Conservation (phyloP, 768 basidiomycete species). For the Neoboletus brunneissimus region DNA sequence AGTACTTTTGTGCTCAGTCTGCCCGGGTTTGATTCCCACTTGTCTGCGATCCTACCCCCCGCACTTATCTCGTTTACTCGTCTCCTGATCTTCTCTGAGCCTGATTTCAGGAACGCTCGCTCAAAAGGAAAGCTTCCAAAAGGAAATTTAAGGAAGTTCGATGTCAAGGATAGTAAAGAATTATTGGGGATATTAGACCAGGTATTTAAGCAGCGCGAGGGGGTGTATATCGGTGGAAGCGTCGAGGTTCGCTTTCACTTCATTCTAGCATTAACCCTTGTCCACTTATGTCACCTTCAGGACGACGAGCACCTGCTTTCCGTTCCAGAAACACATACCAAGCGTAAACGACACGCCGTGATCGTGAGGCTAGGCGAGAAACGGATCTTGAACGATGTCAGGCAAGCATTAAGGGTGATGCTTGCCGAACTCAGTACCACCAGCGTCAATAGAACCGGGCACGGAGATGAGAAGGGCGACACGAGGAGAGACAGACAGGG, state of each 20-base stretch:
- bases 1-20: slow-evolving; percentile 11
- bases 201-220: slow-evolving; percentile 47
- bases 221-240: slow-evolving; percentile 37
- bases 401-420: slow-evolving; percentile 14
- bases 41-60: slow-evolving; percentile 51
- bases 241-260: slow-evolving; percentile 40
- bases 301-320: slow-evolving; percentile 49
- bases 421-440: slow-evolving; percentile 1
- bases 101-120: slow-evolving; percentile 59
- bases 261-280: background rate
- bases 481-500: background rate
- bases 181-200: slow-evolving; percentile 46
- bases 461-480: background rate
- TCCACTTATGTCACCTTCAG: slow-evolving; percentile 26
- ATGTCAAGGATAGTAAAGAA: slow-evolving; percentile 10
- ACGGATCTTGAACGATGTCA: slow-evolving; percentile 46
- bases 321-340: slow-evolving; percentile 24
- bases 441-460: background rate
- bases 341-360: slow-evolving; percentile 58
- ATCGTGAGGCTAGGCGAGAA: slow-evolving; percentile 82
- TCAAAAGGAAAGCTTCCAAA: slow-evolving; percentile 74
- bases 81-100: slow-evolving; percentile 52
- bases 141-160: slow-evolving; percentile 39
- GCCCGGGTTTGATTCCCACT: slow-evolving; percentile 45
- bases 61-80: slow-evolving; percentile 66